Conservation (phyloP, 202 grass and related monocot species). For the Elaeis oleifera region DNA sequence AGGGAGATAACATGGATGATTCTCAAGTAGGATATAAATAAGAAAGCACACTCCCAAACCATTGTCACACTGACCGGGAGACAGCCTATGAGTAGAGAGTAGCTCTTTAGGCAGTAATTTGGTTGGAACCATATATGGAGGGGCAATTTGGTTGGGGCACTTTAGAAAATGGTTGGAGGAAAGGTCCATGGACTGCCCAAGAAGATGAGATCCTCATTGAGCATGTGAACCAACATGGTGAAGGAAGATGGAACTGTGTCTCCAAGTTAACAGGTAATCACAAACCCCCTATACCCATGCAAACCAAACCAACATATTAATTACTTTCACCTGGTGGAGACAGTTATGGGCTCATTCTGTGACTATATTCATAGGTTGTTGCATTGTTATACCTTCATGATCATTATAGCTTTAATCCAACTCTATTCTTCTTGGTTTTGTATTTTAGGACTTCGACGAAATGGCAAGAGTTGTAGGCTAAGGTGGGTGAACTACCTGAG, state of each 20-base stretch:
- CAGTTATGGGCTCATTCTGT: too few species aligned
- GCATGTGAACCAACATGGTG: constrained; percentile 74
- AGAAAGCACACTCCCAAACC: background rate
- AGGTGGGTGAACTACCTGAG: constrained; percentile 95
- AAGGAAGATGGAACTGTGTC: constrained; percentile 90
- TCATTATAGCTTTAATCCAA: too few species aligned
- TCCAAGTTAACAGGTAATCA: constrained; percentile 66
- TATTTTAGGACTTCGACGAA: constrained; percentile 53
- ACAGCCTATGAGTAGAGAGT: background rate
- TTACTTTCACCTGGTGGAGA: too few species aligned
- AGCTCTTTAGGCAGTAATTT: background rate
- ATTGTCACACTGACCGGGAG: background rate
- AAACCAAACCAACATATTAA: too few species aligned
- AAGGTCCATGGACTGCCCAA: constrained; percentile 82
- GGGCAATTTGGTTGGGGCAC: background rate
- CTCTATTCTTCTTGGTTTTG: background rate
- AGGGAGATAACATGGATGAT: too few species aligned
- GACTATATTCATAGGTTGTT: too few species aligned
- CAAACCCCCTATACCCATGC: too few species aligned
- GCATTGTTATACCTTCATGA: too few species aligned
- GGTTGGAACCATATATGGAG: background rate
- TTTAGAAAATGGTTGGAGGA: constrained; percentile 56
- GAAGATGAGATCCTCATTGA: constrained; percentile 74
- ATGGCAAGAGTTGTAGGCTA: constrained; percentile 90
- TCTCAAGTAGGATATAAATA: too few species aligned